Base-by-base conservation (phyloP, 176 grass and related monocot species). In the Rhipidocladum racemiflorum region DNA sequence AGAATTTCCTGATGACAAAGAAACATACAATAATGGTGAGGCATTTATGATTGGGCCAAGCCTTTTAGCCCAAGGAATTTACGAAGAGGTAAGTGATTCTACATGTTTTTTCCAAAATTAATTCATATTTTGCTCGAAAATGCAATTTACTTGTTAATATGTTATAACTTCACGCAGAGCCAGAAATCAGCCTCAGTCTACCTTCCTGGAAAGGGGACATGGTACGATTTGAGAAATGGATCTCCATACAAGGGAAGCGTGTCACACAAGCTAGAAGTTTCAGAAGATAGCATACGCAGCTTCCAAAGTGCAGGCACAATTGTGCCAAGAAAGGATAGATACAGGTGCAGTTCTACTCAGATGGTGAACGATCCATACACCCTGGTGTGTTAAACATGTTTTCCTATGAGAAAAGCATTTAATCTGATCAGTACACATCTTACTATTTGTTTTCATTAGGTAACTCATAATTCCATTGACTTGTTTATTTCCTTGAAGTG, bases 301-400 rank as follows among this genome's bases (percentile, higher is more conserved):
- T 97, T 97, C 92, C 92, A 94, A 49, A 94, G 83, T 44, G 86
- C 84, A 34, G 95, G 95, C 61, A 82, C 88, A 60, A 97, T 97
- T 81, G 67, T 97, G 66, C 95, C 95, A 75, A 92, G 95, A 68
- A 97, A 94, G 76, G 92, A 94, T 83, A 94, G 95, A 76, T 97
- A 92, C 86, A 97, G 95, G 65, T 84, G 95, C 54, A 97, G 95
- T 83, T 92, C 95, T 70, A 91, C 92, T 21, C 95, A 97, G 80
- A 97, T 97, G 95, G 78, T 97, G 63, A 94, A 97, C 16, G 95
- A 97, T 80, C 95, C 95, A 80, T 97, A 94, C 45, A 97, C 95
- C 75, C 93, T 97, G 90, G 95, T 97, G 91, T 54, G 81, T 66
- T 44, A 17, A 81, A 68, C 32, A 35, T 35, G 12, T 43, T 55